Base-by-base conservation (phyloP, 257 asterid genomes). In the Datura wrightii region DNA sequence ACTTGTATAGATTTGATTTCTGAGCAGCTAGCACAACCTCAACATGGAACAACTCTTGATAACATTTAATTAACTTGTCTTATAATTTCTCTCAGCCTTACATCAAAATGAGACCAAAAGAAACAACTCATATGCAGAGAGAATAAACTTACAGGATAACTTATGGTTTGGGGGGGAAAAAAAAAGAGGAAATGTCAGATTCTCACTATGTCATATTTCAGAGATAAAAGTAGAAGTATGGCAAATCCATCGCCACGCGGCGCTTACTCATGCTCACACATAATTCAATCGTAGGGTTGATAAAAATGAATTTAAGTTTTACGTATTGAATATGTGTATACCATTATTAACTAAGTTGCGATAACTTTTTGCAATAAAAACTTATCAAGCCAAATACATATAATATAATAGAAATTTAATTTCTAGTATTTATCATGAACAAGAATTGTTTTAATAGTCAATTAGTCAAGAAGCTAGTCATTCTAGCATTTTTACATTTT, bases 181-280 rank as follows among this genome's bases (percentile, higher is more conserved):
- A 87, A 86, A 1, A 86, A 80, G 79, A 82, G 85, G 89, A 79
- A 44, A 81, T 83, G 90, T 86, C 84, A 82, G 94, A 91, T 91
- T 91, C 92, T 90, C 84, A 86, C 80, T 65, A 76, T 58, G 82
- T 76, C 88, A 85, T 86, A 91, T 89, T 89, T 88, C 90, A 85
- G 36, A 86, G 84, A 69, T 52, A 60, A 87, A 87, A 62, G 65
- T 83, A 90, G 90, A 87, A 90, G 85, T 80, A 89, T 88, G 97
- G 91, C 67, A 87, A 82, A 88, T 85, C 82, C n/a, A 79, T 79
- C 50, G 67, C 93, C 96, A 91, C 83, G 92, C 91, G 94, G 90
- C 91, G 14, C 50, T 13, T 76, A 67, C 72, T 24, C 6, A n/a
- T 52, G 60, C 55, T 37, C 89, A 89, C 89, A 88, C 86, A 84